Evolutionary conservation across 169 alveolate genomes (phyloP).

Genomic region (Babesia ovis): DNA sequence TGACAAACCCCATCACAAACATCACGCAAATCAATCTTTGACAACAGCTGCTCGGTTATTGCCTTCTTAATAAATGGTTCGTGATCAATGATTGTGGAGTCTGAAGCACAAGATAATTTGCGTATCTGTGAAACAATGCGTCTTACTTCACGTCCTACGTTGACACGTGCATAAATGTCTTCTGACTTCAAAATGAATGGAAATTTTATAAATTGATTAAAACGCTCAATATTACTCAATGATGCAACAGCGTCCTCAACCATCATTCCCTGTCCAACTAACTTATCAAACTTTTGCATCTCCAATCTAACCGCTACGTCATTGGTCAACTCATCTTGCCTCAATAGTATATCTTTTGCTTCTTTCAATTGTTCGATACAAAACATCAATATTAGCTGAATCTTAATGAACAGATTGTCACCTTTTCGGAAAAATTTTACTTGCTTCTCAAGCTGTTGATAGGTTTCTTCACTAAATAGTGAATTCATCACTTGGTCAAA

Average conservation of each 20-base stretch:
- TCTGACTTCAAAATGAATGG: slow-evolving; percentile 17
- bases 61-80: neutral
- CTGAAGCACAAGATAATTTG: neutral
- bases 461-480: slow-evolving; percentile 6
- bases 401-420: neutral
- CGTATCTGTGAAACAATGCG: neutral
- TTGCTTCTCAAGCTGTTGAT: neutral
- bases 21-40: neutral
- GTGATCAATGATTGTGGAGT: neutral
- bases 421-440: neutral
- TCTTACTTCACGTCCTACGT: slow-evolving; percentile 5
- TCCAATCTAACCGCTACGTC: slow-evolving; percentile 9
- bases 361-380: slow-evolving; percentile 20
- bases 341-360: slow-evolving; percentile 9
- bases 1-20: slow-evolving; percentile 11
- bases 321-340: slow-evolving; percentile 14
- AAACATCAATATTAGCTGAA: neutral
- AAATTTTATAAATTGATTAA: neutral
- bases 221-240: slow-evolving; percentile 5
- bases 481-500: slow-evolving; percentile 3
- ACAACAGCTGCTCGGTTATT: slow-evolving; percentile 5
- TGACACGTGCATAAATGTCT: slow-evolving; percentile 23
- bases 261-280: slow-evolving; percentile 26
- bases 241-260: slow-evolving; percentile 5
- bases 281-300: slow-evolving; percentile 29